These are phyloP conservation scores for Magnaporthiopsis poae DNA, from an alignment of 2,329 filamentous ascomycete genomes.

Conservation along the genomic window DNA sequence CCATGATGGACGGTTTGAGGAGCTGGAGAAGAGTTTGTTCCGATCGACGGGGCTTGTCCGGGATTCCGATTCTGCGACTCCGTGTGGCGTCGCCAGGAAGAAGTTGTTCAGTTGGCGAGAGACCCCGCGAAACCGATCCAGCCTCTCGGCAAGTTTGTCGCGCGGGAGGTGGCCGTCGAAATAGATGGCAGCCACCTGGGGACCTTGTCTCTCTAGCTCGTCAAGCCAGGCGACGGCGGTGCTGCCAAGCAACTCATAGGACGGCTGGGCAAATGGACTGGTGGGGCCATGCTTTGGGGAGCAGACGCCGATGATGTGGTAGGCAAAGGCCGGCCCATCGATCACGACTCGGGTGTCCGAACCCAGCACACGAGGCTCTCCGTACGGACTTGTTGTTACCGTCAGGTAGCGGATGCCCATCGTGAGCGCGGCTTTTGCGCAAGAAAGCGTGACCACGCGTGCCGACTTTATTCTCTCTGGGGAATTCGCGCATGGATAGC, in stretches of 20 bases:
- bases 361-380: conserved; percentile 11
- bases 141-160: conserved; percentile 53
- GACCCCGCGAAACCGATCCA: conserved; percentile 48
- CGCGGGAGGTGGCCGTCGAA: conserved; percentile 76
- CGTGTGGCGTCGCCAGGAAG: conserved; percentile 25
- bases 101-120: conserved; percentile 46
- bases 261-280: conserved; percentile 15
- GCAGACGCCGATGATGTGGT: conserved; percentile 16
- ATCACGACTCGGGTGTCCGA: conserved; percentile 15
- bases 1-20: neutral
- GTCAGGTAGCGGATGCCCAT: conserved; percentile 20
- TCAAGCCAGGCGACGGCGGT: conserved; percentile 16
- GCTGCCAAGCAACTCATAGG: conserved; percentile 14
- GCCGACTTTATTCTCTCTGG: neutral
- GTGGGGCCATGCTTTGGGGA: conserved; percentile 5
- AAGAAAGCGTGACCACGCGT: no score
- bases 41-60: conserved; percentile 13
- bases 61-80: conserved; percentile 20
- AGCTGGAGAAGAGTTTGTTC: conserved; percentile 7
- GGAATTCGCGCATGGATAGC: no score
- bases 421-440: neutral
- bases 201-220: conserved; percentile 11
- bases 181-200: conserved; percentile 49
- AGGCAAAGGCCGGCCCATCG: conserved; percentile 20
- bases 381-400: conserved; percentile 15